phyloP scores from a whole-genome alignment of 2,329 filamentous ascomycete species.

The Neobulgaria alba region DNA sequence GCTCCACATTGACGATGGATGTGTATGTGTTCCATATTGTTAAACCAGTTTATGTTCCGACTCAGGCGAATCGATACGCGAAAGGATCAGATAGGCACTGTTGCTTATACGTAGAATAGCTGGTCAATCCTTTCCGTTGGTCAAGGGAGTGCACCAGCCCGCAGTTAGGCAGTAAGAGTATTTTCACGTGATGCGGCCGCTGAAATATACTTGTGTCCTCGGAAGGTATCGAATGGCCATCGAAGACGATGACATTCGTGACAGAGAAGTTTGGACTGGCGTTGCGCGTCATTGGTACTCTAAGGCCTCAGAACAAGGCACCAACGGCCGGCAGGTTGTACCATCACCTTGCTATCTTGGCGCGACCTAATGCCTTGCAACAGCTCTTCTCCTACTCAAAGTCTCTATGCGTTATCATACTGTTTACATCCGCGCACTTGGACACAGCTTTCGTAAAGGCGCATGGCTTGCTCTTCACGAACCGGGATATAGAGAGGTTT shows the following conservation, averaged over 20 bases:
- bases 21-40: slow-evolving; percentile 9
- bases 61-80: slow-evolving; percentile 2
- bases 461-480: slow-evolving; percentile 56
- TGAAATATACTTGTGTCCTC: no score
- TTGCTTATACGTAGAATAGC: slow-evolving; percentile 2
- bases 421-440: slow-evolving; percentile 43
- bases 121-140: no score
- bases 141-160: no score
- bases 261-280: slow-evolving; percentile 66
- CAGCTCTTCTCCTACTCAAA: slow-evolving; percentile 65
- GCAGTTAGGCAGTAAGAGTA: no score
- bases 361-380: slow-evolving; percentile 55
- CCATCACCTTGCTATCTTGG: slow-evolving; percentile 74
- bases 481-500: slow-evolving; percentile 39
- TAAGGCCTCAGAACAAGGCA: slow-evolving; percentile 64
- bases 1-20: slow-evolving; percentile 10
- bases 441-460: slow-evolving; percentile 48
- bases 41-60: slow-evolving; percentile 5
- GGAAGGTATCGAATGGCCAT: slow-evolving; percentile 81
- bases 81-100: slow-evolving; percentile 2
- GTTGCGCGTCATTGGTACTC: slow-evolving; percentile 77
- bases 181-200: no score
- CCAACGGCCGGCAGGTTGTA: slow-evolving; percentile 69
- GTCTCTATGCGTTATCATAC: slow-evolving; percentile 47
- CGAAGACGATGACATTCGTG: slow-evolving; percentile 68